phyloP scores from a whole-genome alignment of 23 red algal species.

The Gracilaria gracilis region DNA sequence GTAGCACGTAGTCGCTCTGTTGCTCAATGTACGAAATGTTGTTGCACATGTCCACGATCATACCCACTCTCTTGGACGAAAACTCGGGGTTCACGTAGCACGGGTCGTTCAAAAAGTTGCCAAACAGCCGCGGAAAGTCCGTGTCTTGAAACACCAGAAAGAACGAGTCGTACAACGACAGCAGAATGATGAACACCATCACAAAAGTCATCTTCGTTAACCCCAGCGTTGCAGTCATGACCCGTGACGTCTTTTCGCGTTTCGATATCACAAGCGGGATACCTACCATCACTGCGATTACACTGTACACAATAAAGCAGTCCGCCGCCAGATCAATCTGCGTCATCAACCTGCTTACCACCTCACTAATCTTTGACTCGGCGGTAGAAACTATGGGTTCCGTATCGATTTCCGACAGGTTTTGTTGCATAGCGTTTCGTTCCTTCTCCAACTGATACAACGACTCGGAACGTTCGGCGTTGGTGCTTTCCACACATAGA shows the following conservation, averaged over 20 bases:
- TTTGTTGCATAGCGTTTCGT: constrained; percentile 7
- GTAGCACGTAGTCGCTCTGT: constrained; percentile 36
- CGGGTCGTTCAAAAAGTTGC: constrained; percentile 66
- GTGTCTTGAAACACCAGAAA: constrained; percentile 46
- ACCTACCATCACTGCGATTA: constrained; percentile 47
- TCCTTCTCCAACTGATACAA: constrained; percentile 50
- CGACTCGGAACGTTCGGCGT: constrained; percentile 41
- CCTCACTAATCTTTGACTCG: constrained; percentile 10
- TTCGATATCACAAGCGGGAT: constrained; percentile 58
- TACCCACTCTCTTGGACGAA: constrained; percentile 10
- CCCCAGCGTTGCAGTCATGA: constrained; percentile 59
- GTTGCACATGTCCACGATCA: constrained; percentile 66
- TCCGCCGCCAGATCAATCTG: constrained; percentile 61
- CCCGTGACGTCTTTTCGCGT: constrained; percentile 48
- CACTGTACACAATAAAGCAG: constrained; percentile 57
- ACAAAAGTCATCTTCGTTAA: constrained; percentile 65
- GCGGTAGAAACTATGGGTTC: constrained; percentile 51
- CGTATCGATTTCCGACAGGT: neutral
- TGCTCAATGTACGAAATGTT: constrained; percentile 53
- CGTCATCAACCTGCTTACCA: constrained; percentile 8
- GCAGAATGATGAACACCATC: constrained; percentile 51
- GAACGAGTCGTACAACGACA: constrained; percentile 56
- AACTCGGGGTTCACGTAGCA: constrained; percentile 72
- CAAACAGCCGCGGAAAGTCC: constrained; percentile 55
- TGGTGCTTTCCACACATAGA: constrained; percentile 34